These are phyloP conservation scores for Naganishia liquefaciens DNA, from an alignment of 1,284 basidiomycete genomes.

Conservation along the genomic window DNA sequence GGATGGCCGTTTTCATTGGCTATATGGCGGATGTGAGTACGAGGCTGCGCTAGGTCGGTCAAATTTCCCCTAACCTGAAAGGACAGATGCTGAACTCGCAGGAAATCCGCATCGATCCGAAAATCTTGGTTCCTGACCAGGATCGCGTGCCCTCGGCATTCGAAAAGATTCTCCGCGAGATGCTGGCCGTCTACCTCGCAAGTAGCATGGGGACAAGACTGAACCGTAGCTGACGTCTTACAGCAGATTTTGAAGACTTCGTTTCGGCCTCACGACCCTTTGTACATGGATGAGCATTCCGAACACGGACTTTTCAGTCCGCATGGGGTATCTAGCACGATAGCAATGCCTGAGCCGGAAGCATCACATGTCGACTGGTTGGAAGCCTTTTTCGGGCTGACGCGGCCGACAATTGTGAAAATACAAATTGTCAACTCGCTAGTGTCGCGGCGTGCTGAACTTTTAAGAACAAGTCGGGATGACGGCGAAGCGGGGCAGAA, in stretches of 20 bases:
- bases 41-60: not conserved
- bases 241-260: slow-evolving; percentile 7
- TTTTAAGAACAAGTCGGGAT: not conserved
- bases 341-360: too few relatives aligned
- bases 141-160: not conserved
- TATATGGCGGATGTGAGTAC: slow-evolving; percentile 39
- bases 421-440: slow-evolving; percentile 34
- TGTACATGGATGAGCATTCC: not conserved
- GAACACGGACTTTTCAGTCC: too few relatives aligned
- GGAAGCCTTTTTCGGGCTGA: slow-evolving; percentile 36
- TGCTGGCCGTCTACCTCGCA: slow-evolving; percentile 35
- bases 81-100: slow-evolving; percentile 18
- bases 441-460: slow-evolving; percentile 29
- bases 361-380: slow-evolving; percentile 33
- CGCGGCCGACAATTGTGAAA: slow-evolving; percentile 33
- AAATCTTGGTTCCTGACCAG: not conserved
- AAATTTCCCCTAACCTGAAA: not conserved
- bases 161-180: slow-evolving; percentile 32
- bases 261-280: slow-evolving; percentile 5
- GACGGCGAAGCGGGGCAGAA: not conserved
- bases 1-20: slow-evolving; percentile 36
- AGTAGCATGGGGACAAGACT: not conserved
- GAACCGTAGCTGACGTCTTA: not conserved
- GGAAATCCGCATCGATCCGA: slow-evolving; percentile 4
- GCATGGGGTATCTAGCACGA: too few relatives aligned